A percentile compares a stretch with the other conserved stretches of the same genome.
Evolutionary conservation across 2,329 filamentous ascomycete genomes (phyloP).

Genomic region (Fonsecaea pedrosoi): DNA sequence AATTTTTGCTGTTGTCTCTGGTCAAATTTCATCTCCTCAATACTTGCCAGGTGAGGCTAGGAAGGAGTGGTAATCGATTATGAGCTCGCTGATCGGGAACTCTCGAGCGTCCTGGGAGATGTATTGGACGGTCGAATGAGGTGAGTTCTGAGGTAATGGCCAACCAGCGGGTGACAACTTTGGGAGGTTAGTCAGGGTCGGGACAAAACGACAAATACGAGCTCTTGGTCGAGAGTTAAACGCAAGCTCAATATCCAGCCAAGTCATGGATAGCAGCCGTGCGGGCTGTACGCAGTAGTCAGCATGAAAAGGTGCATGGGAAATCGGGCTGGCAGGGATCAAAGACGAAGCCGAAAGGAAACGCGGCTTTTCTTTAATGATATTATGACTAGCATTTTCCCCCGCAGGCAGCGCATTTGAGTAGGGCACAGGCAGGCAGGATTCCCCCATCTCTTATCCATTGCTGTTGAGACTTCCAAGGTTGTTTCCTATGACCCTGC

Average conservation of each 20-base stretch:
- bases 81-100: neutral
- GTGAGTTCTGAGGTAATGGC: slow-evolving; percentile 1
- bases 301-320: neutral
- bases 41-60: slow-evolving; percentile 8
- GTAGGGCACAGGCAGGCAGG: too few relatives aligned
- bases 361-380: too few relatives aligned
- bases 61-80: slow-evolving; percentile 2
- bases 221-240: neutral
- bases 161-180: slow-evolving; percentile 12
- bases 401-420: too few relatives aligned
- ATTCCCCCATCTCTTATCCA: too few relatives aligned
- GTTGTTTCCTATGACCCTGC: too few relatives aligned
- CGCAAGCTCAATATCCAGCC: neutral
- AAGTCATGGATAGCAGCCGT: neutral
- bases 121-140: neutral
- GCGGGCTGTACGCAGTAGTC: slow-evolving; percentile 6
- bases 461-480: too few relatives aligned
- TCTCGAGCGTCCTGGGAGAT: neutral
- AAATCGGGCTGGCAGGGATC: neutral
- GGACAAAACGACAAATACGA: neutral
- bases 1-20: neutral
- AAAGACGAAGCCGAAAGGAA: neutral
- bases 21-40: neutral
- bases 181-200: slow-evolving; percentile 4
- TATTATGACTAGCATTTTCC: too few relatives aligned